Base-by-base conservation (phyloP, 495 filamentous ascomycete species). In the Paragyromitra xinjiangensis region DNA sequence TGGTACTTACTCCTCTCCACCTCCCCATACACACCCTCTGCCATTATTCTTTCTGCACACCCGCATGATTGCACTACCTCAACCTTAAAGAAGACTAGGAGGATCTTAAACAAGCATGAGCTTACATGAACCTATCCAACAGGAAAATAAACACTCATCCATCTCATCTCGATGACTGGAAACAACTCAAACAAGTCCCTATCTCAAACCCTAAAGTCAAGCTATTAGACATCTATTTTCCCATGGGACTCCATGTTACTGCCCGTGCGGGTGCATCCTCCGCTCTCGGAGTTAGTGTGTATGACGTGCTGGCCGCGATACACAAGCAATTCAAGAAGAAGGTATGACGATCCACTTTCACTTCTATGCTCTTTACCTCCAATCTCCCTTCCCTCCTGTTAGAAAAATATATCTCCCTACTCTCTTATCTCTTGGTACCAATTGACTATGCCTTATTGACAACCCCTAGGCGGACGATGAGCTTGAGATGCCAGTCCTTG, bases 251-350 rank as follows among this genome's bases (percentile, higher is more conserved):
- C 29, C 75, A 82, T 44, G 80, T 82, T 22, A 82, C 80, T 16
- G 80, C 80, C 50, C 80, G 80, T 73, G 80, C 74, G 42, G 59
- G 72, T 19, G 58, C 79, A 16, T 12, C 79, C 39, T 81, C 79
- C 29, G 80, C 79, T 64, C 53, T 78, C 39, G 80, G 80, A 12
- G 80, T 82, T 71, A 82, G 80, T 68, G 73, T 82, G 29, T 74
- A 81, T 55, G 80, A 82, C 69, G 80, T 73, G 64, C 76, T 82
- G 69, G 80, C 55, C 65, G 79, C 79, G 65, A 82, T 82, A 64
- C 78, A 82, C 53, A 82, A 82, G 56, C 79, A 79, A 50, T 81
- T 82, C 67, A 78, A 82, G 65, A 82, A 82, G 68, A 82, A 82
- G 75, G 80, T 82, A 79, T 6, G 16, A 62, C 39, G 29, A 9